phyloP scores from a whole-genome alignment of 768 basidiomycete species.

The Bullera alba region DNA sequence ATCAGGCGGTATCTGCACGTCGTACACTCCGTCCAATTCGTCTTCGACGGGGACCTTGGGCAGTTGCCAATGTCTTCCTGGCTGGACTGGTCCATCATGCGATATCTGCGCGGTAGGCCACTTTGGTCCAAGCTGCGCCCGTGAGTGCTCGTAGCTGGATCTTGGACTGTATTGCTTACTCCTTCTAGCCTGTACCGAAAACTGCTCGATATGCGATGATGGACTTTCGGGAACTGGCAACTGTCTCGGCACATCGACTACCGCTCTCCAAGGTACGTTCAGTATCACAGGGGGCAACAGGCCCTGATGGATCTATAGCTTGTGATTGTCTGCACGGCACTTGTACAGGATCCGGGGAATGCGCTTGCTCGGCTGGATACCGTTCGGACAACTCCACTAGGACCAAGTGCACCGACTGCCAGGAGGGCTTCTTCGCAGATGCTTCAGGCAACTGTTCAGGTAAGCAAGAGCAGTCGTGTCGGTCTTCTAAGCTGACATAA shows the following conservation, averaged over 20 bases:
- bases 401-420: conserved; percentile 27
- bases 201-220: conserved; percentile 38
- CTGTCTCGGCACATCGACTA: conserved; percentile 28
- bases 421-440: conserved; percentile 30
- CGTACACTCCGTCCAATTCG: neutral
- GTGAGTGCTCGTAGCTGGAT: conserved; percentile 6
- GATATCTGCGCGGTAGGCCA: conserved; percentile 24
- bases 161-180: conserved; percentile 1
- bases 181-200: conserved; percentile 17
- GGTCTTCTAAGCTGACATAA: neutral
- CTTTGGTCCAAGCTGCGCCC: conserved; percentile 27
- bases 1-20: conserved; percentile 25
- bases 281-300: no score
- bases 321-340: conserved; percentile 39
- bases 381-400: conserved; percentile 12
- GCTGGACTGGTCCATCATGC: conserved; percentile 39
- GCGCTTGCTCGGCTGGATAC: conserved; percentile 40
- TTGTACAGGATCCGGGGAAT: conserved; percentile 25
- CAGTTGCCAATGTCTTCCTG: conserved; percentile 26
- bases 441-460: conserved; percentile 26
- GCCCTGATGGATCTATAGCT: conserved; percentile 9
- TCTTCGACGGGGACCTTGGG: neutral
- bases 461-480: conserved; percentile 6
- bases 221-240: conserved; percentile 32
- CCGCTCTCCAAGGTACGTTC: conserved; percentile 17